Evolutionary conservation across 371 early-diverging fungal species (phyloP).

Genomic region (Mortierella sp.): DNA sequence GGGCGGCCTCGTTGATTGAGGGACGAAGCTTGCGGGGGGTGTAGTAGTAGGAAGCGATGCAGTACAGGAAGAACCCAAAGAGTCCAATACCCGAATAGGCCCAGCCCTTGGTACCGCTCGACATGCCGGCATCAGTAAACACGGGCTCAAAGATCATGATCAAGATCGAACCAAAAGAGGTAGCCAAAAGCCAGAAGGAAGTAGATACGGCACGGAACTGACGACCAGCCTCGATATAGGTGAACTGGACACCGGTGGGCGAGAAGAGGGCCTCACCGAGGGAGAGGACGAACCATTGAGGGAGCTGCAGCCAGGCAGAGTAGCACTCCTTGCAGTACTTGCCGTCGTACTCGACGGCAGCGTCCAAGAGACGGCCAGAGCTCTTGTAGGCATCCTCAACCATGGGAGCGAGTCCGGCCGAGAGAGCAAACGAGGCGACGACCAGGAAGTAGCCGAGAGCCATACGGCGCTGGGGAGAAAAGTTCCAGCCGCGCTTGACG

Average conservation of each 20-base stretch:
- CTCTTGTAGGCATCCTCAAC: slow-evolving; percentile 52
- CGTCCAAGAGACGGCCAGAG: slow-evolving; percentile 2
- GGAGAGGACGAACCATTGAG: slow-evolving; percentile 76
- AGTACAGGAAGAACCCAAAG: slow-evolving; percentile 42
- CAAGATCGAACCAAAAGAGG: slow-evolving; percentile 57
- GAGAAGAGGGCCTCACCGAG: slow-evolving; percentile 74
- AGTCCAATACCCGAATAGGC: slow-evolving; percentile 49
- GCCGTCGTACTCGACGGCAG: slow-evolving; percentile 31
- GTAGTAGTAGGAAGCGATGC: slow-evolving; percentile 32
- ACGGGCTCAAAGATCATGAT: slow-evolving; percentile 51
- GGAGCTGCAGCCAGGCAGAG: slow-evolving; percentile 65
- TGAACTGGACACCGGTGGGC: slow-evolving; percentile 76
- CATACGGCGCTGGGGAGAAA: slow-evolving; percentile 68
- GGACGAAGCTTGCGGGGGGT: slow-evolving; percentile 43
- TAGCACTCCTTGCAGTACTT: slow-evolving; percentile 43
- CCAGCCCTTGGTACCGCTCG: slow-evolving; percentile 29
- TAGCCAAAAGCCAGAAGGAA: slow-evolving; percentile 64
- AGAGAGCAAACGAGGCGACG: slow-evolving; percentile 58
- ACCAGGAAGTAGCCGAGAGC: slow-evolving; percentile 61
- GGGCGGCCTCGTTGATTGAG: slow-evolving; percentile 53
- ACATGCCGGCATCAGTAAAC: slow-evolving; percentile 16
- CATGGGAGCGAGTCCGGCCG: slow-evolving; percentile 55
- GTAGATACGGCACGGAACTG: slow-evolving; percentile 62
- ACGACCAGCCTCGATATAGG: slow-evolving; percentile 68
- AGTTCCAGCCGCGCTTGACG: slow-evolving; percentile 52